Conservation (phyloP, 352 stramenopile genomes). For the Detonula confervacea region DNA sequence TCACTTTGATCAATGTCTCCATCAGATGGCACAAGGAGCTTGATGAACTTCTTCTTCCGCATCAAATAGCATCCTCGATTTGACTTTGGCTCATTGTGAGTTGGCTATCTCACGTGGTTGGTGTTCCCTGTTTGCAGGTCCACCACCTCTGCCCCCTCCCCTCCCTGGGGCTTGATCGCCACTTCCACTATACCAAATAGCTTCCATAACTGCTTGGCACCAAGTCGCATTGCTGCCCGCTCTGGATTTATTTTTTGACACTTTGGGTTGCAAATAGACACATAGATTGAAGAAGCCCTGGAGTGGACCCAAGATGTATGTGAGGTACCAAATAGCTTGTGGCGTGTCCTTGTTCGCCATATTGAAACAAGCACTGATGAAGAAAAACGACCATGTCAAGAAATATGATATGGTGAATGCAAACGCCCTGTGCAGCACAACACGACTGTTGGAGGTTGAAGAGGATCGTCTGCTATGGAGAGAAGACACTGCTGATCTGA, state of each 20-base stretch:
- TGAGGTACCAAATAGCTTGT: neutral
- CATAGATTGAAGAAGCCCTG: conserved; percentile 24
- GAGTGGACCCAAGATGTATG: conserved; percentile 8
- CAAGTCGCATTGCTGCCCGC: neutral
- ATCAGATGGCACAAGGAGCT: neutral
- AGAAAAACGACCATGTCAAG: neutral
- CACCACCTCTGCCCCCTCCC: neutral
- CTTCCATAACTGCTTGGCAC: neutral
- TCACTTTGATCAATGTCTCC: no score
- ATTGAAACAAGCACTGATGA: neutral
- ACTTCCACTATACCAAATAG: neutral
- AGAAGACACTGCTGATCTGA: neutral
- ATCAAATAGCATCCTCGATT: neutral
- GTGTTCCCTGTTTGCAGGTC: neutral
- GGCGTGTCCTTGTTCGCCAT: neutral
- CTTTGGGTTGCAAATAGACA: conserved; percentile 12
- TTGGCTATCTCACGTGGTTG: neutral
- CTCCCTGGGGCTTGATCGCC: neutral
- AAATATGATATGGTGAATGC: neutral
- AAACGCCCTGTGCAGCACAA: neutral
- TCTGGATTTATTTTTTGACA: neutral
- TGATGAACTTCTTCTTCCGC: neutral
- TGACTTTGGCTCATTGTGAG: neutral
- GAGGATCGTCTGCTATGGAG: neutral
- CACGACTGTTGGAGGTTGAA: neutral